phyloP scores from a whole-genome alignment of 257 asterid genomes.

The Rubia yunnanensis region DNA sequence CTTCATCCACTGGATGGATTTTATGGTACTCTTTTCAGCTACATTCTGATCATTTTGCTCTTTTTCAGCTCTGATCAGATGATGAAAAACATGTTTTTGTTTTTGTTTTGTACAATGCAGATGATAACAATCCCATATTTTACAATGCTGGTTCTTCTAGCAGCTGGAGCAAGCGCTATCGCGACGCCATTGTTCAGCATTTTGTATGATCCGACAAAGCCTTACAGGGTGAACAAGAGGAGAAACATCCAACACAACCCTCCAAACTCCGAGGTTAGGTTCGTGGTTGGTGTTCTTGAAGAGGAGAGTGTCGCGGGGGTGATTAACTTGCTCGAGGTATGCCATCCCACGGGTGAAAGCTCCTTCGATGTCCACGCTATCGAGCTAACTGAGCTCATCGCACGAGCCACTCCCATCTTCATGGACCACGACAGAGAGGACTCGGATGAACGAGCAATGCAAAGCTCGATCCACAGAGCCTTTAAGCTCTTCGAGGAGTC shows the following conservation, averaged over 20 bases:
- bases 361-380: slow-evolving; percentile 49
- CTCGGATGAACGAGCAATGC: background rate
- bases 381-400: slow-evolving; percentile 50
- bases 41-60: background rate
- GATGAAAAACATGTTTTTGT: too few relatives aligned
- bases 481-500: slow-evolving; percentile 36
- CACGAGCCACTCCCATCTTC: slow-evolving; percentile 48
- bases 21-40: slow-evolving; percentile 31
- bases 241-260: slow-evolving; percentile 60
- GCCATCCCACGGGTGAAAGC: slow-evolving; percentile 35
- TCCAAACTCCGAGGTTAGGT: slow-evolving; percentile 36
- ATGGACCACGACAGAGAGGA: slow-evolving; percentile 45
- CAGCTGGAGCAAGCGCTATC: slow-evolving; percentile 34
- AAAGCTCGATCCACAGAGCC: slow-evolving; percentile 29
- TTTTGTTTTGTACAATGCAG: too few relatives aligned
- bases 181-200: slow-evolving; percentile 50
- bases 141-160: slow-evolving; percentile 43
- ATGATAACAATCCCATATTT: slow-evolving; percentile 38
- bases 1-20: slow-evolving; percentile 60
- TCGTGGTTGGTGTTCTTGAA: slow-evolving; percentile 47
- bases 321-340: slow-evolving; percentile 40
- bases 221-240: slow-evolving; percentile 64
- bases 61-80: too few relatives aligned
- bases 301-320: slow-evolving; percentile 41
- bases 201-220: slow-evolving; percentile 63